Percentiles rank a stretch among this genome's conserved stretches.
Conservation (phyloP, 1,284 basidiomycete genomes). For the Austroboletus niveus region DNA sequence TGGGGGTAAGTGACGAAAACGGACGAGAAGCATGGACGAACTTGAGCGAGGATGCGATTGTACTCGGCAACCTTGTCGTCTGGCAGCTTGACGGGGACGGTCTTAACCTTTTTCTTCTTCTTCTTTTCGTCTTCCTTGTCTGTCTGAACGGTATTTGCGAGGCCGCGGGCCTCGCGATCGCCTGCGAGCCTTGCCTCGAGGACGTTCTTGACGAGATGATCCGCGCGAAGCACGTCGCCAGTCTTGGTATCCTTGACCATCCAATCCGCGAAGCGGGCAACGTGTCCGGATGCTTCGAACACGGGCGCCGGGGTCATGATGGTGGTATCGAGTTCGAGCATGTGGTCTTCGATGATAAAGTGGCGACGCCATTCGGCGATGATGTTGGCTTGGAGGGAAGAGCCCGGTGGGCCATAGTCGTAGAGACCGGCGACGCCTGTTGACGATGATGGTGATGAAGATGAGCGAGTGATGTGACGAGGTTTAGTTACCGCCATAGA, state of each 20-base stretch:
- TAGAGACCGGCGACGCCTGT: slow-evolving; percentile 93
- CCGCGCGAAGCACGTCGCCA: slow-evolving; percentile 95
- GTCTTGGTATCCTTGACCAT: slow-evolving; percentile 97
- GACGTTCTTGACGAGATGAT: slow-evolving; percentile 95
- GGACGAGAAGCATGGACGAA: slow-evolving; percentile 35
- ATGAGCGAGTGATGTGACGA: not conserved
- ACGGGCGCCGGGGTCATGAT: slow-evolving; percentile 96
- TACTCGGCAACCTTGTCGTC: slow-evolving; percentile 81
- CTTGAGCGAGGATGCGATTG: slow-evolving; percentile 83
- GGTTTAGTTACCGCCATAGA: slow-evolving; percentile 81
- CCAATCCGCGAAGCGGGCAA: slow-evolving; percentile 98
- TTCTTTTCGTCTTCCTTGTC: slow-evolving; percentile 71
- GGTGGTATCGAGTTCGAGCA: slow-evolving; percentile 98
- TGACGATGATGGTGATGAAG: not conserved
- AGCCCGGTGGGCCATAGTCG: slow-evolving; percentile 95
- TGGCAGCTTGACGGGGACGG: slow-evolving; percentile 72
- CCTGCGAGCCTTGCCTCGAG: slow-evolving; percentile 88
- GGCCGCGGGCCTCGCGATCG: slow-evolving; percentile 89
- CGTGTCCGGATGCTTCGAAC: slow-evolving; percentile 97
- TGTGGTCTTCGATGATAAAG: slow-evolving; percentile 98
- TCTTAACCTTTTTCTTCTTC: slow-evolving; percentile 81
- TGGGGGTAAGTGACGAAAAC: not conserved
- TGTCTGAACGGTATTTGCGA: slow-evolving; percentile 43
- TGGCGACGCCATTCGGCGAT: slow-evolving; percentile 96
- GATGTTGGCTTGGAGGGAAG: slow-evolving; percentile 95